Evolutionary conservation across 2,329 filamentous ascomycete genomes (phyloP).

Genomic region (Sphaerulina musiva): DNA sequence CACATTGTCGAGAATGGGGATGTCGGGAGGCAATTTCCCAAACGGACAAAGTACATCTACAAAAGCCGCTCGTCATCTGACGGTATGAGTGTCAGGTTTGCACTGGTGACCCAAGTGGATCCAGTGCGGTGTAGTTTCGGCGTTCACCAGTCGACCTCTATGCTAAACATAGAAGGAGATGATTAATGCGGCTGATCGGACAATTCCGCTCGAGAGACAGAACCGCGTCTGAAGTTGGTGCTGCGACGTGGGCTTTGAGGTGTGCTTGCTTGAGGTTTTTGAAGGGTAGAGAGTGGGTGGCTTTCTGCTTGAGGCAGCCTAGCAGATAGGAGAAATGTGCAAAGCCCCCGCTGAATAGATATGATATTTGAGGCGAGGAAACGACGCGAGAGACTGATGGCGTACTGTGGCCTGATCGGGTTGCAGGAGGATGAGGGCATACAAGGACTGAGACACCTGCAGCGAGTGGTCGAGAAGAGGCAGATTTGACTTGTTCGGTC

Average conservation of each 20-base stretch:
- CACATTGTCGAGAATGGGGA: neutral
- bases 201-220: constrained; percentile 35
- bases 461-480: constrained; percentile 13
- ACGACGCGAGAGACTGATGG: constrained; percentile 10
- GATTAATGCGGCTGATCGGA: constrained; percentile 62
- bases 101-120: constrained; percentile 10
- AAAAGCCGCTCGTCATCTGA: constrained; percentile 71
- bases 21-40: constrained; percentile 28
- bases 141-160: constrained; percentile 52
- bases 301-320: constrained; percentile 34
- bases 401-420: constrained; percentile 25
- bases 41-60: constrained; percentile 90
- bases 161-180: constrained; percentile 47
- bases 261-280: constrained; percentile 40
- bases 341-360: constrained; percentile 39
- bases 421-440: constrained; percentile 10
- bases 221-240: constrained; percentile 47
- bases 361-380: constrained; percentile 2
- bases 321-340: constrained; percentile 45
- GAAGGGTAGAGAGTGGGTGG: constrained; percentile 44
- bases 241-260: constrained; percentile 41
- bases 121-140: constrained; percentile 38
- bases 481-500: constrained; percentile 14
- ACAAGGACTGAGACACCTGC: constrained; percentile 29
- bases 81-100: constrained; percentile 13